Conservation (phyloP, 345 rosid species). For the Trapa bicornis region DNA sequence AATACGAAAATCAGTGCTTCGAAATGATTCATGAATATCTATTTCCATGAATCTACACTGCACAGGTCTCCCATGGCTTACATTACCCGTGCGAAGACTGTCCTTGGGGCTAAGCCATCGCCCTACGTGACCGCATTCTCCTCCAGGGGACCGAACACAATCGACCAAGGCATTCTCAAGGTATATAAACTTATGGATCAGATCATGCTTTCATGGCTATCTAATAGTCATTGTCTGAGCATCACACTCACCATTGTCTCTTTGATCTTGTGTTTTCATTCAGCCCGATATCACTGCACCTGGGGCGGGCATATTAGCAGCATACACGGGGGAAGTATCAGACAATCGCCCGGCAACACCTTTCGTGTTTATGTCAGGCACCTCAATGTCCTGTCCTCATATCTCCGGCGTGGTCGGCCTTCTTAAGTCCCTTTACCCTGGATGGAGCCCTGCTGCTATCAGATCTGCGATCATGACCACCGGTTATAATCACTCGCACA, state of each 20-base stretch:
- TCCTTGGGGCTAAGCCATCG: slow-evolving; percentile 10
- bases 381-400: slow-evolving; percentile 51
- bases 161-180: slow-evolving; percentile 33
- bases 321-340: slow-evolving; percentile 12
- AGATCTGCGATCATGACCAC: slow-evolving; percentile 41
- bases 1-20: neutral
- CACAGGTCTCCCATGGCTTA: slow-evolving; percentile 24
- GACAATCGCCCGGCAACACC: slow-evolving; percentile 22
- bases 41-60: neutral
- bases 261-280: slow-evolving; percentile 4
- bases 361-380: slow-evolving; percentile 24
- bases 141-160: slow-evolving; percentile 23
- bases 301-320: slow-evolving; percentile 35
- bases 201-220: too few species aligned
- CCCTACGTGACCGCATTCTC: slow-evolving; percentile 25
- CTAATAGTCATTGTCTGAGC: too few species aligned
- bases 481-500: slow-evolving; percentile 9
- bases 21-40: neutral
- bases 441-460: slow-evolving; percentile 44
- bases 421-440: slow-evolving; percentile 27
- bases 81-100: slow-evolving; percentile 8
- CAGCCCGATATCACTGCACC: slow-evolving; percentile 61
- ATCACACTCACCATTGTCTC: neutral
- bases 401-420: slow-evolving; percentile 41
- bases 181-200: slow-evolving; percentile 6